phyloP scores from a whole-genome alignment of 2,329 filamentous ascomycete species.

The Didymella glomerata region DNA sequence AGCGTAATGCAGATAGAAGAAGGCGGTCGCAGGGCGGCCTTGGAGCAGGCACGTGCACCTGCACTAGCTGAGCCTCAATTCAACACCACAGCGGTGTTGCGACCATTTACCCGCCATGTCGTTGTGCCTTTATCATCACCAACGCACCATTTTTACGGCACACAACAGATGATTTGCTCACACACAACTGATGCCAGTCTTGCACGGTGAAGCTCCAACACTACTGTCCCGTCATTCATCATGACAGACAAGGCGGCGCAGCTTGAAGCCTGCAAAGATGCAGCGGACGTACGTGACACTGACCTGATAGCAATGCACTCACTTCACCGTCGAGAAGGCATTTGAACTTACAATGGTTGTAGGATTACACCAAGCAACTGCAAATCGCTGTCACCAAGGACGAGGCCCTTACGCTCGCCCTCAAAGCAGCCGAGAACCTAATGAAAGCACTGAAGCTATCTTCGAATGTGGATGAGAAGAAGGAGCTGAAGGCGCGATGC shows the following conservation, averaged over 20 bases:
- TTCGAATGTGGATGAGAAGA: constrained; percentile 68
- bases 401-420: constrained; percentile 77
- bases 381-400: constrained; percentile 61
- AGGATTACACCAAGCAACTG: constrained; percentile 53
- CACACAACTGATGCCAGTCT: background rate
- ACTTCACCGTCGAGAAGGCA: background rate
- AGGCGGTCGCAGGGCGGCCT: constrained; percentile 16
- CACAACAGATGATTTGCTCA: constrained; percentile 10
- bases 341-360: constrained; percentile 29
- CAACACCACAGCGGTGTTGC: constrained; percentile 34
- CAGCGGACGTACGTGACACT: constrained; percentile 47
- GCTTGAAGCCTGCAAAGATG: constrained; percentile 43
- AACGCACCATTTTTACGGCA: constrained; percentile 15
- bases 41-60: constrained; percentile 27
- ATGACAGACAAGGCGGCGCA: constrained; percentile 42
- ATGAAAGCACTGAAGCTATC: constrained; percentile 76
- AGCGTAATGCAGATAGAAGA: background rate
- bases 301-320: constrained; percentile 16
- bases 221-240: constrained; percentile 7
- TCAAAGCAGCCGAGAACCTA: constrained; percentile 80
- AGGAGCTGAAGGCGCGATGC: constrained; percentile 72
- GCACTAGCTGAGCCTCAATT: constrained; percentile 27
- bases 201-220: background rate
- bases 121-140: constrained; percentile 10
- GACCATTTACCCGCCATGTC: constrained; percentile 10